A percentile compares a stretch with the other conserved stretches of the same genome.
These are phyloP conservation scores for Aaosphaeria pasadenensis DNA, from an alignment of 2,329 filamentous ascomycete species.

Conservation along the genomic window DNA sequence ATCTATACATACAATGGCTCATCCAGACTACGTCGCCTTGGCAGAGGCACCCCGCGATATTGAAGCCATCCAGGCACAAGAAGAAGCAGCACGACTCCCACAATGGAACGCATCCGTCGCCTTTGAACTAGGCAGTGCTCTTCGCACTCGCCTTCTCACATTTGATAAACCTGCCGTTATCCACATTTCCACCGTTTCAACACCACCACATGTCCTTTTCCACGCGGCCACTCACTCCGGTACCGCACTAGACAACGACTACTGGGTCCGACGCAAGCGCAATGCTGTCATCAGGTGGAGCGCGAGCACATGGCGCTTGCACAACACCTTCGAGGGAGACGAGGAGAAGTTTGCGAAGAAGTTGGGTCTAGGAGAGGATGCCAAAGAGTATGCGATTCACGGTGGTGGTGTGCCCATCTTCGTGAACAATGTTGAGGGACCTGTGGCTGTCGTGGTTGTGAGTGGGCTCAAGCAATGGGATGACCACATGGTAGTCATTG, in stretches of 20 bases:
- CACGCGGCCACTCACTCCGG: conserved; percentile 66
- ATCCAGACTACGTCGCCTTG: conserved; percentile 3
- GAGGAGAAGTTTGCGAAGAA: conserved; percentile 65
- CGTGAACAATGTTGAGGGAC: conserved; percentile 67
- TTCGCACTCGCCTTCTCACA: conserved; percentile 50
- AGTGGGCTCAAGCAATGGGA: conserved; percentile 75
- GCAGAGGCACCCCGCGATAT: conserved; percentile 29
- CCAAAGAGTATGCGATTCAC: conserved; percentile 69
- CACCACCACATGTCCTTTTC: conserved; percentile 58
- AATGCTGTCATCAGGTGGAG: conserved; percentile 70
- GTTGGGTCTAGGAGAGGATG: conserved; percentile 53
- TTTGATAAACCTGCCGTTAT: conserved; percentile 57
- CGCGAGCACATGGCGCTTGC: conserved; percentile 66
- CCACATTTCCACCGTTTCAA: conserved; percentile 58
- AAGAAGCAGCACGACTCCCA: conserved; percentile 39
- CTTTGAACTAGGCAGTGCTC: background rate
- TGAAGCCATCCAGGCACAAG: conserved; percentile 37
- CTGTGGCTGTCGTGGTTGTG: conserved; percentile 72
- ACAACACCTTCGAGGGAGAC: conserved; percentile 65
- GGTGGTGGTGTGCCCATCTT: conserved; percentile 71
- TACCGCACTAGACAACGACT: conserved; percentile 66
- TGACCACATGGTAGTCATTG: conserved; percentile 73
- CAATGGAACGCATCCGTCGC: conserved; percentile 50
- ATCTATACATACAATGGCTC: no score
- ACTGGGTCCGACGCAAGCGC: conserved; percentile 64